phyloP scores from a whole-genome alignment of 164 flowering plant species.

The Kingdonia uniflora region DNA sequence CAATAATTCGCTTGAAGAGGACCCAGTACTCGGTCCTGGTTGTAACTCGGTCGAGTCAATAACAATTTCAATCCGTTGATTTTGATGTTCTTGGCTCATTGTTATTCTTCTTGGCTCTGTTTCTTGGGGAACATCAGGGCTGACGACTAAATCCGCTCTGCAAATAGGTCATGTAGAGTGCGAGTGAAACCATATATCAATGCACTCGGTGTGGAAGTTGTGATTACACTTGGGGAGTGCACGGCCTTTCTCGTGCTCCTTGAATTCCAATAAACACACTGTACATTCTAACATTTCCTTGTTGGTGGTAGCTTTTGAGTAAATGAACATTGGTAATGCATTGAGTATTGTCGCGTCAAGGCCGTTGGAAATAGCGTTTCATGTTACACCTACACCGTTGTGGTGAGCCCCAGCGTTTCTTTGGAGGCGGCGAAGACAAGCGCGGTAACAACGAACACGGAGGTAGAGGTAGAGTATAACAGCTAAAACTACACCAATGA shows the following conservation, averaged over 20 bases:
- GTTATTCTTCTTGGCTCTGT: conserved; percentile 7
- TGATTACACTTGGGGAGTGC: conserved; percentile 48
- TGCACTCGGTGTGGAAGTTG: conserved; percentile 49
- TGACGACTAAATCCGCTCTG: conserved; percentile 17
- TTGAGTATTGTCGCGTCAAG: conserved; percentile 39
- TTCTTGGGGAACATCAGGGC: background rate
- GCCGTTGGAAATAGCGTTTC: conserved; percentile 23
- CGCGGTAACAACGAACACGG: conserved; percentile 53
- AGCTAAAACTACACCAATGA: conserved; percentile 40
- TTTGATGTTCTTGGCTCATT: background rate
- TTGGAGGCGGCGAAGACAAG: conserved; percentile 23
- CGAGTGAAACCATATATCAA: conserved; percentile 73
- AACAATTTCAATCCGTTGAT: conserved; percentile 8
- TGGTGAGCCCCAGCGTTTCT: background rate
- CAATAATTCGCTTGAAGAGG: background rate
- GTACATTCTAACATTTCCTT: conserved; percentile 34
- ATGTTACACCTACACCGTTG: conserved; percentile 19
- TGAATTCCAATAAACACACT: conserved; percentile 57
- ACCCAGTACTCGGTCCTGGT: background rate
- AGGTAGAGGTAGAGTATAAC: conserved; percentile 47
- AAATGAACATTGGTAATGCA: conserved; percentile 39
- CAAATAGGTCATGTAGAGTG: conserved; percentile 72
- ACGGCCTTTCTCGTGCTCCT: conserved; percentile 40
- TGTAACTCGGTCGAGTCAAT: conserved; percentile 8
- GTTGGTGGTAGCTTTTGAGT: conserved; percentile 13